Percentiles rank a stretch among this genome's conserved stretches.
These are phyloP conservation scores for Lentithecium fluviatile DNA, from an alignment of 495 filamentous ascomycete species.

Conservation along the genomic window DNA sequence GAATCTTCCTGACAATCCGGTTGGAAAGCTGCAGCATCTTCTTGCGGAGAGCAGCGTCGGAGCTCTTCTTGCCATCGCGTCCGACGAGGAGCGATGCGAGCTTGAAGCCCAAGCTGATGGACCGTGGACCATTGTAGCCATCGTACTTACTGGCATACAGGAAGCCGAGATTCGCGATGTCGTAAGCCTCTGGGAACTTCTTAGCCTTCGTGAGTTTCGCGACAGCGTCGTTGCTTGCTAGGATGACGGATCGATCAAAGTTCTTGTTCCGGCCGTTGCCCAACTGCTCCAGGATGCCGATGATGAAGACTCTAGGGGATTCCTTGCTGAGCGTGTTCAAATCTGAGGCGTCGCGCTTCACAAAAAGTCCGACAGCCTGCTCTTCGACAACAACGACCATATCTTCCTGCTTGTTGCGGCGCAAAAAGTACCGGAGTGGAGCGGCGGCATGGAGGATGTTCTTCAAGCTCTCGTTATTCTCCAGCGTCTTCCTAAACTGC, in stretches of 20 bases:
- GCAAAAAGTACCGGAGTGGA: slow-evolving; percentile 23
- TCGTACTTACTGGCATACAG: slow-evolving; percentile 20
- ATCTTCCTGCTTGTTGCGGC: not conserved
- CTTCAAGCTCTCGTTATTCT: slow-evolving; percentile 8
- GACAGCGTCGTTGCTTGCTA: slow-evolving; percentile 23
- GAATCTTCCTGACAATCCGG: slow-evolving; percentile 24
- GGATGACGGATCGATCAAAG: slow-evolving; percentile 26
- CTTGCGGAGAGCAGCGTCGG: slow-evolving; percentile 16
- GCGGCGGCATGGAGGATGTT: slow-evolving; percentile 22
- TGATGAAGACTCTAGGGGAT: slow-evolving; percentile 28
- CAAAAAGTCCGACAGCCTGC: slow-evolving; percentile 16
- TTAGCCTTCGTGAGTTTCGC: slow-evolving; percentile 14
- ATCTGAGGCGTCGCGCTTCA: slow-evolving; percentile 14
- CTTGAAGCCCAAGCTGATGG: slow-evolving; percentile 26
- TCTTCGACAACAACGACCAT: slow-evolving; percentile 18
- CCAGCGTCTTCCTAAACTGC: slow-evolving; percentile 7
- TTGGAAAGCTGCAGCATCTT: slow-evolving; percentile 32
- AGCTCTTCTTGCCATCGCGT: slow-evolving; percentile 14
- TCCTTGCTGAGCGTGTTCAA: slow-evolving; percentile 20
- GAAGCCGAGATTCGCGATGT: slow-evolving; percentile 23
- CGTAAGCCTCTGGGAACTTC: slow-evolving; percentile 29
- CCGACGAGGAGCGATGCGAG: slow-evolving; percentile 25
- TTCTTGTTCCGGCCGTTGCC: slow-evolving; percentile 16
- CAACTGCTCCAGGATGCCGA: slow-evolving; percentile 26
- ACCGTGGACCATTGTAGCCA: slow-evolving; percentile 22